Evolutionary conservation across 2,329 filamentous ascomycete species (phyloP).

Genomic region (Mollisia scopiformis): DNA sequence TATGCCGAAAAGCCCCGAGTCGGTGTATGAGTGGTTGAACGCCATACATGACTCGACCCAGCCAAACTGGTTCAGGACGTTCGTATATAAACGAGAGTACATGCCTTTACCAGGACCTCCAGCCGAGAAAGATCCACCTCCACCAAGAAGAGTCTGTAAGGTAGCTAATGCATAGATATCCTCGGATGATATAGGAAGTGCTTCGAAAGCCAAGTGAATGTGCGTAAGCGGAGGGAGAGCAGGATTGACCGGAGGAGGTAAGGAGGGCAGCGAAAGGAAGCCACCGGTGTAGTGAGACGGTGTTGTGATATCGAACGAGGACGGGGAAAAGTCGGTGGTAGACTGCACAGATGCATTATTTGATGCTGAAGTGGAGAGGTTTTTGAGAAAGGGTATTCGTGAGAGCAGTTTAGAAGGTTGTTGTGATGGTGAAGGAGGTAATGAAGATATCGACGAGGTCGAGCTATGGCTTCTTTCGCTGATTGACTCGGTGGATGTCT

Average conservation of each 20-base stretch:
- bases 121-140: slow-evolving; percentile 94
- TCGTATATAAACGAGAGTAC: slow-evolving; percentile 97
- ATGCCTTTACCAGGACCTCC: slow-evolving; percentile 98
- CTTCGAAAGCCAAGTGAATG: slow-evolving; percentile 95
- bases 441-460: slow-evolving; percentile 42
- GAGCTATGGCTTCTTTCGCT: slow-evolving; percentile 39
- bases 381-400: slow-evolving; percentile 88
- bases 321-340: slow-evolving; percentile 45
- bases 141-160: slow-evolving; percentile 91
- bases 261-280: slow-evolving; percentile 81
- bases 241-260: slow-evolving; percentile 77
- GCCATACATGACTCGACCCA: slow-evolving; percentile 97
- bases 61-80: slow-evolving; percentile 94
- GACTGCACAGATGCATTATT: slow-evolving; percentile 60
- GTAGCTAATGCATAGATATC: slow-evolving; percentile 97
- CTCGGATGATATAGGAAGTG: slow-evolving; percentile 83
- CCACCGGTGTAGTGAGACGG: slow-evolving; percentile 91
- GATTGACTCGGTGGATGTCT: slow-evolving; percentile 53
- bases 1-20: slow-evolving; percentile 94
- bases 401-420: slow-evolving; percentile 72
- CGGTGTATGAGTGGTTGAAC: slow-evolving; percentile 97
- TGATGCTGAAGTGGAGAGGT: slow-evolving; percentile 75
- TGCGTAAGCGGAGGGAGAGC: slow-evolving; percentile 82
- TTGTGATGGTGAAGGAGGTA: slow-evolving; percentile 44
- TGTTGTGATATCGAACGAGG: slow-evolving; percentile 57